These are phyloP conservation scores for Rhamnella rubrinervis DNA, from an alignment of 331 rosid species.

Conservation along the genomic window DNA sequence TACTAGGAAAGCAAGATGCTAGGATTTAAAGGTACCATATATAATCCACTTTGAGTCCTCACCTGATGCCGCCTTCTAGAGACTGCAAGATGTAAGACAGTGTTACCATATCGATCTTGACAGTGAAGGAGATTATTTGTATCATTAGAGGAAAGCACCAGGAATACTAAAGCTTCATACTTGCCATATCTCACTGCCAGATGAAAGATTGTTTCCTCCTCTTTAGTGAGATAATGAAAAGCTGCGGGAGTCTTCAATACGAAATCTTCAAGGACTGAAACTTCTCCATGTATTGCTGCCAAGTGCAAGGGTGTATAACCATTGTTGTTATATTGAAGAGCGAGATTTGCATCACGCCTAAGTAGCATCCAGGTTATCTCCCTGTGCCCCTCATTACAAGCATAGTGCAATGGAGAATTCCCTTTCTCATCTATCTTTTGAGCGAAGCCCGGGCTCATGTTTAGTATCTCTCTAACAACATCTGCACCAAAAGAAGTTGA, in stretches of 20 bases:
- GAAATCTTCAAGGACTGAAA: conserved; percentile 48
- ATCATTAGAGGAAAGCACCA: conserved; percentile 41
- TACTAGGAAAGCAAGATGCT: too few species aligned
- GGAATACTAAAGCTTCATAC: conserved; percentile 42
- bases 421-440: conserved; percentile 44
- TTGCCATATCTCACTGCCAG: conserved; percentile 54
- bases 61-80: conserved; percentile 48
- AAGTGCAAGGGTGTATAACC: conserved; percentile 63
- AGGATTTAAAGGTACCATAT: background rate
- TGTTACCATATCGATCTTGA: conserved; percentile 53
- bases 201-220: conserved; percentile 61
- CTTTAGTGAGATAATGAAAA: conserved; percentile 45
- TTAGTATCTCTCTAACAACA: conserved; percentile 52
- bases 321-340: conserved; percentile 42
- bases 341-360: conserved; percentile 29
- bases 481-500: conserved; percentile 31
- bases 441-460: conserved; percentile 29
- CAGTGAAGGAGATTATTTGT: conserved; percentile 42
- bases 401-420: conserved; percentile 50
- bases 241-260: conserved; percentile 35
- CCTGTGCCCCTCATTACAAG: conserved; percentile 47
- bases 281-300: conserved; percentile 52
- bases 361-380: conserved; percentile 56
- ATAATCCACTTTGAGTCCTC: background rate
- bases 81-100: conserved; percentile 59